Conservation (phyloP, 495 filamentous ascomycete species). For the Clohesyomyces aquaticus region DNA sequence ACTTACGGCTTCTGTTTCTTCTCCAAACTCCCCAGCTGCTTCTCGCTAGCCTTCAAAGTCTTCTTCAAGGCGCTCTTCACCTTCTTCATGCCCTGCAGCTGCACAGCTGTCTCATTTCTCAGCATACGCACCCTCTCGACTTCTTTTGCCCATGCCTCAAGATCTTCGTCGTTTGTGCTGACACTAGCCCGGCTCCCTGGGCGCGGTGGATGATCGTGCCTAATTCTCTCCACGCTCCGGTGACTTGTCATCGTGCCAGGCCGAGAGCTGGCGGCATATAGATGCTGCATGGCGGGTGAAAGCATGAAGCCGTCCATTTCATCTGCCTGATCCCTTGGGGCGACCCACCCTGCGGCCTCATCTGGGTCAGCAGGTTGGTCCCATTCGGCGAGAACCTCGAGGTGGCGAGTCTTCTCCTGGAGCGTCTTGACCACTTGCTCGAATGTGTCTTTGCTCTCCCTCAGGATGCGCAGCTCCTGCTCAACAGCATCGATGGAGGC, state of each 20-base stretch:
- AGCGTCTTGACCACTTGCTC: slow-evolving; percentile 30
- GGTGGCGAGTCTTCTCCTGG: slow-evolving; percentile 26
- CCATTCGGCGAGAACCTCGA: slow-evolving; percentile 15
- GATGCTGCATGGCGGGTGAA: neutral
- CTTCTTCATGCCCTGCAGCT: slow-evolving; percentile 36
- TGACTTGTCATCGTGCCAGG: slow-evolving; percentile 1
- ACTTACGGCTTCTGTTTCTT: slow-evolving; percentile 32
- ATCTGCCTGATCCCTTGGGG: slow-evolving; percentile 2
- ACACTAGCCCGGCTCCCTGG: slow-evolving; percentile 12
- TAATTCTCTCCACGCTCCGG: neutral
- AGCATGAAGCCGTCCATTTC: neutral
- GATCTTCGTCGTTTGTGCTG: slow-evolving; percentile 9
- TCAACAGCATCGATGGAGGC: slow-evolving; percentile 23
- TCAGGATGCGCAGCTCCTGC: slow-evolving; percentile 22
- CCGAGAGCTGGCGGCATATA: neutral
- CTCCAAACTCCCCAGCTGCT: slow-evolving; percentile 29
- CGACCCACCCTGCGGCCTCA: neutral
- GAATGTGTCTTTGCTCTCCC: slow-evolving; percentile 33
- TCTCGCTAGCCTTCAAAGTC: slow-evolving; percentile 31
- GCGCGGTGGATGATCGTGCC: slow-evolving; percentile 2
- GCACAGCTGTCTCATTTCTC: slow-evolving; percentile 28
- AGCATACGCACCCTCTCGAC: slow-evolving; percentile 31
- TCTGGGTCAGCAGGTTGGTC: slow-evolving; percentile 11
- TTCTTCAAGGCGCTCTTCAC: slow-evolving; percentile 30
- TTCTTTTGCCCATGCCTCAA: slow-evolving; percentile 32